Base-by-base conservation (phyloP, 768 basidiomycete species). In the Antrodiella citrinella region DNA sequence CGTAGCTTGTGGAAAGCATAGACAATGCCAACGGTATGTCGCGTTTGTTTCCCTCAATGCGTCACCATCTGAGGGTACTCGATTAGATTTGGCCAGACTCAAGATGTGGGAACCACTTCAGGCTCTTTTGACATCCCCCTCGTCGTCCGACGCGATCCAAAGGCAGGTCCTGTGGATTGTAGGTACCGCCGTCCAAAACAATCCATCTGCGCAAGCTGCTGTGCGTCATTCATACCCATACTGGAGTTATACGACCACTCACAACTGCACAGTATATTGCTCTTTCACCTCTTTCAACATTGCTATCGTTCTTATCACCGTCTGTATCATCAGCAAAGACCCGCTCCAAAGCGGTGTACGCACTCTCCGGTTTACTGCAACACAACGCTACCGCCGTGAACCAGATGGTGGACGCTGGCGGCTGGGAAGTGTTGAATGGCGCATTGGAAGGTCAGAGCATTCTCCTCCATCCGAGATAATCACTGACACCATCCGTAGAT, bases 171-270 rank as follows among this genome's bases (percentile, higher is more conserved):
- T 93, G 9, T 95, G 92, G 92, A 81, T 93, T 0, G 75, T 89
- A 21, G 92, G 92, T 4, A 95, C 92, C 0, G 90, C 92, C 0
- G 60, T 93, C 4, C 91, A 93, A 63, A 94, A 95, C 59, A 95
- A 94, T 54, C 89, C 91, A 0, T 70, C 81, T 7, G 89, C 92
- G 0, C 92, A 94, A 56, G 71, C 77, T 48, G 78, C 81, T 3
- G 88, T 90, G 58, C 54, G 81, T 73, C 12, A 45, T 15, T 3
- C 12, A 21, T 30, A 35, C 38, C n/a, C 20, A 22, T 24, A 30
- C n/a, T n/a, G n/a, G n/a, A n/a, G 30, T 35, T 7, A 15, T 35
- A 35, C 24, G n/a, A 24, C 26, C 22, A 3, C 35, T 11, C 13
- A 52, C 48, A 18, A 19, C 45, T 59, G 44, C 19, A 20, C 47